Evolutionary conservation across 768 basidiomycete genomes (phyloP), one percentile per base, ranked within the genome.

Genomic region (Kwoniella mangroviensis): DNA sequence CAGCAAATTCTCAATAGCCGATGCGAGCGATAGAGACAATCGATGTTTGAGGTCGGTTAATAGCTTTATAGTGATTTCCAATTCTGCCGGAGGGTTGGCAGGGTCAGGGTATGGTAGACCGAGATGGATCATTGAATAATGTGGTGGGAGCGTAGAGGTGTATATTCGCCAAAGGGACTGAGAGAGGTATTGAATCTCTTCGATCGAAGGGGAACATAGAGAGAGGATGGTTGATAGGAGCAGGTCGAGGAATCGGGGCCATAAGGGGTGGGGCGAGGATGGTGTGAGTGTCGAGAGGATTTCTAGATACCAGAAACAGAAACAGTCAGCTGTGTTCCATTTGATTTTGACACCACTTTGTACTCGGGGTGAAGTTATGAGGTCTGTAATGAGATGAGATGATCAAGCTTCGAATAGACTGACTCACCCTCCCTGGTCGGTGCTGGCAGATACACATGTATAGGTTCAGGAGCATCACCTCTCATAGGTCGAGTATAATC

Each of bases 161-260:
- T 82, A 83, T 6, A 83, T 70, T n/a, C 73, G 76, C 82, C 82
- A 83, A 9, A 83, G 68, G 5, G 75, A 59, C 41, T 63, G 56
- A 3, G 79, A 69, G 4, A 83, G 68, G 54, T 75, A 67, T 19
- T 72, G 71, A 19, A 82, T 52, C 57, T 80, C 78, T 13, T 57
- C 59, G 9, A 74, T 60, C 2, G 72, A 64, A 4, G 60, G 34
- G 0, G 77, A 69, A 28, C 75, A 40, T 26, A 81, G 70, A 21
- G 78, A 73, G 15, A 66, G 61, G 54, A 72, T 56, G 1, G 81
- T 73, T 2, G 81, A 70, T 34, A 80, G 57, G 53, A 83, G 56
- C 2, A 83, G 63, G n/a, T 79, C 76, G 24, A 82, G 73, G 58
- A 83, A 83, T 41, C 80, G 74, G 7, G 79, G 76, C 63, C 71